These are phyloP conservation scores for Daldinia eschscholtzii DNA, from an alignment of 2,329 filamentous ascomycete genomes.

Conservation along the genomic window DNA sequence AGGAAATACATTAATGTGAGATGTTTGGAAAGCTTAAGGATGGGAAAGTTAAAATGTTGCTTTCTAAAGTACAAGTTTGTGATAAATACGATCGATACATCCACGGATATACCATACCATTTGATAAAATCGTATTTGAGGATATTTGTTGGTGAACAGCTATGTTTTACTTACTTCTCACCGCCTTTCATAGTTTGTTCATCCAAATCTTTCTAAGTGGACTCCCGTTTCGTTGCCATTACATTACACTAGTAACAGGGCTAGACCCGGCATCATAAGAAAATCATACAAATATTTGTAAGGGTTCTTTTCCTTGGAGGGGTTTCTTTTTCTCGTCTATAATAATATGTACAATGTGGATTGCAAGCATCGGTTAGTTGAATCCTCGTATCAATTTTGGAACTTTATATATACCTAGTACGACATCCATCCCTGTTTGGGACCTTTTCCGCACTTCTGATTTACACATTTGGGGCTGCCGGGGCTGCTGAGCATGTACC, in stretches of 20 bases:
- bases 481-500: background rate
- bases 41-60: background rate
- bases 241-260: background rate
- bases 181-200: conserved; percentile 28
- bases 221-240: conserved; percentile 16
- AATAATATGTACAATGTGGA: background rate
- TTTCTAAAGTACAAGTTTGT: background rate
- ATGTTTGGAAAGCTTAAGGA: background rate
- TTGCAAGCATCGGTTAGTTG: background rate
- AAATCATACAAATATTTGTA: background rate
- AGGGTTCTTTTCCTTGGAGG: background rate
- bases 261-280: background rate
- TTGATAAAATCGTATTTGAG: background rate
- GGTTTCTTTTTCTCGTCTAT: background rate
- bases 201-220: conserved; percentile 16
- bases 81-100: too few species aligned
- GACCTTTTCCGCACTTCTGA: too few species aligned
- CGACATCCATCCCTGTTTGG: too few species aligned
- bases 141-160: background rate
- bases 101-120: background rate
- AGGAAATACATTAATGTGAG: conserved; percentile 2
- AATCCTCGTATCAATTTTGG: background rate
- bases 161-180: conserved; percentile 21
- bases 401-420: too few species aligned
- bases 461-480: too few species aligned